These are phyloP conservation scores for Glycyrrhiza uralensis DNA, from an alignment of 306 rosid genomes.

Conservation along the genomic window DNA sequence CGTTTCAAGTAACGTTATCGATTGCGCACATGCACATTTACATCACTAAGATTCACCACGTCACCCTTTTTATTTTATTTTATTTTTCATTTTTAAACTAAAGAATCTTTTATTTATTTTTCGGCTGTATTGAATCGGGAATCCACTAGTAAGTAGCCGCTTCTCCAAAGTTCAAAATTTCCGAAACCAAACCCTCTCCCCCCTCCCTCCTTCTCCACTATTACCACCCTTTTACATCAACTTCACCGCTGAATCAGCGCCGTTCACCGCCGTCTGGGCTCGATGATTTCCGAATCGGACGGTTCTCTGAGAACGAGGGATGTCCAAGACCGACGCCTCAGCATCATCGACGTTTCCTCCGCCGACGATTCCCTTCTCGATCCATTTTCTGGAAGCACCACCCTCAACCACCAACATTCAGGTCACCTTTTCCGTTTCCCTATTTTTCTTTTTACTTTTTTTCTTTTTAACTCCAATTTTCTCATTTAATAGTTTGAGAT, in stretches of 20 bases:
- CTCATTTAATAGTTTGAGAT: background rate
- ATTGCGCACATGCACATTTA: background rate
- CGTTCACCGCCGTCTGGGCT: conserved; percentile 13
- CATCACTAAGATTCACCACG: background rate
- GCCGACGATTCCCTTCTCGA: conserved; percentile 89
- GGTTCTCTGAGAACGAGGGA: conserved; percentile 22
- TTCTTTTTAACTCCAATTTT: too few relatives aligned
- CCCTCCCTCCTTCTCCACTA: background rate
- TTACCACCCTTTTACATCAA: background rate
- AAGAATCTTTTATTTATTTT: too few relatives aligned
- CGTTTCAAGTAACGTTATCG: background rate
- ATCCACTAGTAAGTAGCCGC: conserved; percentile 15
- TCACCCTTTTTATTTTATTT: background rate
- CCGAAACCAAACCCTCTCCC: background rate
- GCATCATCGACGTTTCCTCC: conserved; percentile 77
- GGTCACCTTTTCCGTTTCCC: conserved; percentile 27
- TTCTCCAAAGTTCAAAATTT: conserved; percentile 26
- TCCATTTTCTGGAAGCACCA: conserved; percentile 28
- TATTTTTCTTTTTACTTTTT: background rate
- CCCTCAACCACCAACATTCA: conserved; percentile 23
- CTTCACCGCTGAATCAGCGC: background rate
- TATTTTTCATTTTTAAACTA: background rate
- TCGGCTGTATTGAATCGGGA: background rate
- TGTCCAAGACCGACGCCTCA: conserved; percentile 60
- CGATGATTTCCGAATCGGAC: conserved; percentile 32